Evolutionary conservation across 805 yeast genomes (phyloP).

Genomic region (Lipomyces yamanashiensis): DNA sequence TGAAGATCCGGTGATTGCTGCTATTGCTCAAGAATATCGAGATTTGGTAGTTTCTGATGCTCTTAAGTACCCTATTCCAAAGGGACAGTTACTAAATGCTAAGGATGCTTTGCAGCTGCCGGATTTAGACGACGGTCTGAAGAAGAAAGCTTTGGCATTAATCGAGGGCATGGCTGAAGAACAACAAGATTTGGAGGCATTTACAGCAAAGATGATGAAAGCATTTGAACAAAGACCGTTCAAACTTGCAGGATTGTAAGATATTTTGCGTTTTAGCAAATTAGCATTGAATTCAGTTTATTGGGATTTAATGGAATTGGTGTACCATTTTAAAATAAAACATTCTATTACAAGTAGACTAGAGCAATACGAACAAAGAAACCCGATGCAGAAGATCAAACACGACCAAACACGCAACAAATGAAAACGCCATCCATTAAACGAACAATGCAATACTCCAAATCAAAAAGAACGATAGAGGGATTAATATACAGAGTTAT

Average conservation of each 20-base stretch:
- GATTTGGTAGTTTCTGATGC: slow-evolving; percentile 42
- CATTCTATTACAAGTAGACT: too few species aligned
- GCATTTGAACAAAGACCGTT: slow-evolving; percentile 14
- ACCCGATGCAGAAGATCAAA: too few species aligned
- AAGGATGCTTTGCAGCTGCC: slow-evolving; percentile 22
- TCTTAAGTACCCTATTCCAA: slow-evolving; percentile 37
- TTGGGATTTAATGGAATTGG: not conserved
- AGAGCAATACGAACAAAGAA: too few species aligned
- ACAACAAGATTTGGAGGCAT: slow-evolving; percentile 21
- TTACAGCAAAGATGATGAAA: slow-evolving; percentile 8
- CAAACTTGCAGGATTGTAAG: slow-evolving; percentile 23
- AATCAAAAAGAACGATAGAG: not conserved
- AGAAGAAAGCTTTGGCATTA: slow-evolving; percentile 18
- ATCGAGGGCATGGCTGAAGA: slow-evolving; percentile 29
- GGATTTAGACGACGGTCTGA: slow-evolving; percentile 39
- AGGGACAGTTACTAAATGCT: slow-evolving; percentile 16
- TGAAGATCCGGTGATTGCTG: slow-evolving; percentile 24
- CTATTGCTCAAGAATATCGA: slow-evolving; percentile 37
- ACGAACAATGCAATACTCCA: not conserved
- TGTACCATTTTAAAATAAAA: not conserved
- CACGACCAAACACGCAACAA: not conserved
- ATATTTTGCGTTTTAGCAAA: not conserved
- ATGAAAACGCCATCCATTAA: not conserved
- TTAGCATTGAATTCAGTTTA: not conserved
- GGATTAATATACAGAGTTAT: too few species aligned